Conservation (phyloP, 257 asterid species). For the Solanum tarijense region DNA sequence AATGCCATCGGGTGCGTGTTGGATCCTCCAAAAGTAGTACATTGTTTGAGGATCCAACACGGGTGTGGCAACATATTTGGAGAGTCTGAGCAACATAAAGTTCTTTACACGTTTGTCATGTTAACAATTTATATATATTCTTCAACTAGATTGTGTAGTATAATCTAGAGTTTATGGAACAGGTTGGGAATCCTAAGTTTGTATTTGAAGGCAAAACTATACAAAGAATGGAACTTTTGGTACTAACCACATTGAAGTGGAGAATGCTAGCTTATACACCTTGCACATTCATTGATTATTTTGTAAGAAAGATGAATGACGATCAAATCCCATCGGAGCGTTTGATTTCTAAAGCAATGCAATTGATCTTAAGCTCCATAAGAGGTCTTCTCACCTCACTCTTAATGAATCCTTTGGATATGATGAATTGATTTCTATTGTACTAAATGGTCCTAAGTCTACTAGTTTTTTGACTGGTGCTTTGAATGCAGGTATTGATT, state of each 20-base stretch:
- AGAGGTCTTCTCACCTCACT: conserved; percentile 30
- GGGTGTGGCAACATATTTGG: neutral
- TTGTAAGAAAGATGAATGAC: conserved; percentile 26
- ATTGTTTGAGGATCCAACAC: neutral
- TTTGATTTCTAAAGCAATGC: conserved; percentile 34
- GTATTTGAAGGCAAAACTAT: conserved; percentile 52
- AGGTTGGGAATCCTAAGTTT: conserved; percentile 52
- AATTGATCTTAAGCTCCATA: conserved; percentile 41
- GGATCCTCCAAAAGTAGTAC: neutral
- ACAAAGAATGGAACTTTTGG: conserved; percentile 67
- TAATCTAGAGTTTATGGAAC: conserved; percentile 5
- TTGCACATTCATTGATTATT: conserved; percentile 46
- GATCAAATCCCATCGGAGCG: conserved; percentile 7
- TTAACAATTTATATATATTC: neutral
- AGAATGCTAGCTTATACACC: conserved; percentile 59
- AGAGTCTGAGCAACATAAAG: neutral
- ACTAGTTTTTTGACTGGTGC: conserved; percentile 7
- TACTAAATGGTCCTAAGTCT: neutral
- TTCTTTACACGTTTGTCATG: neutral
- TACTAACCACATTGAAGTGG: conserved; percentile 59
- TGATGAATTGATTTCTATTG: neutral
- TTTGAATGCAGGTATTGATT: conserved; percentile 62
- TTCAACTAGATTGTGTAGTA: neutral
- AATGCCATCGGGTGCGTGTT: neutral
- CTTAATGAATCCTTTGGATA: neutral